Percentiles rank a stretch among this genome's conserved stretches.
These are phyloP conservation scores for Verbena officinalis DNA, from an alignment of 257 asterid species.

Conservation along the genomic window DNA sequence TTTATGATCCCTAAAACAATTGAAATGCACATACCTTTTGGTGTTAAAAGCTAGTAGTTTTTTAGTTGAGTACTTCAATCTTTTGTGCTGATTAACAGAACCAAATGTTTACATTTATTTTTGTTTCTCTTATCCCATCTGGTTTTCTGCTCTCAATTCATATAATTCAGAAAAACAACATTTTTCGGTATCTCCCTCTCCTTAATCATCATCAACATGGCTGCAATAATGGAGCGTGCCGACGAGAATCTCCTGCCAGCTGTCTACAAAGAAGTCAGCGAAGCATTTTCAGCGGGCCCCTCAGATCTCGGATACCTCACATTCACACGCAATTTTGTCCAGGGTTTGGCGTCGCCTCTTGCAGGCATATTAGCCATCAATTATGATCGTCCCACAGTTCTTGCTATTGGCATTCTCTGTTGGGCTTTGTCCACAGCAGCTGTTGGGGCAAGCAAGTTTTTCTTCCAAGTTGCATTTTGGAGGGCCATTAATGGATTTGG, in stretches of 20 bases:
- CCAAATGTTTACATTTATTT: not conserved
- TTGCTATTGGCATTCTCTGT: slow-evolving; percentile 83
- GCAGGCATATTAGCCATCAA: slow-evolving; percentile 87
- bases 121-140: slow-evolving; percentile 6
- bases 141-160: slow-evolving; percentile 1
- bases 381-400: slow-evolving; percentile 91
- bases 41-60: too few relatives aligned
- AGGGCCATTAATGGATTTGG: slow-evolving; percentile 92
- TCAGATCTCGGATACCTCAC: slow-evolving; percentile 98
- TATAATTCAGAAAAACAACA: slow-evolving; percentile 55
- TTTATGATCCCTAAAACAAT: too few relatives aligned
- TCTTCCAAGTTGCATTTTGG: slow-evolving; percentile 86
- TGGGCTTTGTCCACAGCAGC: slow-evolving; percentile 99
- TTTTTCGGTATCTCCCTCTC: slow-evolving; percentile 85
- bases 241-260: slow-evolving; percentile 99
- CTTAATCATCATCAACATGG: slow-evolving; percentile 87
- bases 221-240: slow-evolving; percentile 99
- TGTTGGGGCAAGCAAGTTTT: slow-evolving; percentile 83
- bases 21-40: too few relatives aligned
- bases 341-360: slow-evolving; percentile 88
- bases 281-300: slow-evolving; percentile 89
- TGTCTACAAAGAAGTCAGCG: slow-evolving; percentile 98
- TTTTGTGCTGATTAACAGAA: not conserved
- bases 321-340: slow-evolving; percentile 75
- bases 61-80: too few relatives aligned